phyloP scores from a whole-genome alignment of 176 grass and related monocot species.

The bread wheat (Triticum aestivum) region IWGSC_CS_RefSeq_v2.1 NC_057794.1:595860685-595861184 shows the following conservation, averaged over 20 bases:
- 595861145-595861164: constrained; percentile 43
- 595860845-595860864: no score
- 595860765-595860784: no score
- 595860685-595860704: no score
- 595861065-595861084: constrained; percentile 86
- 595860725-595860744: no score
- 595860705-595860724: no score
- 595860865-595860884: no score
- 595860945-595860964: neutral
- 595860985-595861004: constrained; percentile 82
- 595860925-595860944: neutral
- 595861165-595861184: constrained; percentile 74
- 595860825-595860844: neutral
- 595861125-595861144: neutral
- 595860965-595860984: constrained; percentile 55
- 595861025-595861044: constrained; percentile 70
- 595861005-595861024: constrained; percentile 61
- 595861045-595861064: constrained; percentile 72
- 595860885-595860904: no score
- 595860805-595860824: neutral
- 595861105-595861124: constrained; percentile 53
- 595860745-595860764: no score
- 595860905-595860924: neutral
- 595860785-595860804: neutral
- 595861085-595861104: constrained; percentile 76